These are phyloP conservation scores for Catunica adiposa DNA, from an alignment of 2,329 filamentous ascomycete genomes.

Conservation along the genomic window DNA sequence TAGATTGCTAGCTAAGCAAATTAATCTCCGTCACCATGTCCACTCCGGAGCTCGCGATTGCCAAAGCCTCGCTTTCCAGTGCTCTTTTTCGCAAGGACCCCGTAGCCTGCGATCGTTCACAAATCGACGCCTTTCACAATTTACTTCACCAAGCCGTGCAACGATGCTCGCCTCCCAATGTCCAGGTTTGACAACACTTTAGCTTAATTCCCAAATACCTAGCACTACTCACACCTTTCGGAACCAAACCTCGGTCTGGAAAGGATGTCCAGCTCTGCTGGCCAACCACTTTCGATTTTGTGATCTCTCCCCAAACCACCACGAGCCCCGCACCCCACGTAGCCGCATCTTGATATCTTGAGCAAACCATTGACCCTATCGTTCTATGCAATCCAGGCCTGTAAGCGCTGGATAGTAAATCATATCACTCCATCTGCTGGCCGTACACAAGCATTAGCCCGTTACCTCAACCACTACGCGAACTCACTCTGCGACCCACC, in stretches of 20 bases:
- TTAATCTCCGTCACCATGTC: constrained; percentile 18
- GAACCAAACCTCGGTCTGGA: not conserved
- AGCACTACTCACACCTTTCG: not conserved
- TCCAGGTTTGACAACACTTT: constrained; percentile 60
- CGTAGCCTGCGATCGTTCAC: constrained; percentile 47
- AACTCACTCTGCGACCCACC: constrained; percentile 20
- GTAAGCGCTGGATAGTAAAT: constrained; percentile 69
- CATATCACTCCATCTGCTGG: constrained; percentile 51
- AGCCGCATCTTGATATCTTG: constrained; percentile 9
- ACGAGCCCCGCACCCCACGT: not conserved
- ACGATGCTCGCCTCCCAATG: constrained; percentile 62
- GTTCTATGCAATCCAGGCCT: constrained; percentile 41
- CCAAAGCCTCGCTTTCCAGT: constrained; percentile 62
- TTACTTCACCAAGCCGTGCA: constrained; percentile 47
- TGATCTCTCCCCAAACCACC: not conserved
- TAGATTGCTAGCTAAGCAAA: not conserved
- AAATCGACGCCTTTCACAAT: constrained; percentile 52
- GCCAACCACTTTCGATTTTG: constrained; percentile 15
- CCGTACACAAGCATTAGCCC: constrained; percentile 52
- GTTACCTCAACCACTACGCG: constrained; percentile 55
- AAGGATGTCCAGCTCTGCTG: not conserved
- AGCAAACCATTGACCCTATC: constrained; percentile 24
- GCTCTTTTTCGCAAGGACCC: constrained; percentile 60
- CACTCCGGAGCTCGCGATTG: constrained; percentile 56
- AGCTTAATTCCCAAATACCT: constrained; percentile 13